Conservation (phyloP, 164 flowering plant genomes). For the Platanus orientalis region DNA sequence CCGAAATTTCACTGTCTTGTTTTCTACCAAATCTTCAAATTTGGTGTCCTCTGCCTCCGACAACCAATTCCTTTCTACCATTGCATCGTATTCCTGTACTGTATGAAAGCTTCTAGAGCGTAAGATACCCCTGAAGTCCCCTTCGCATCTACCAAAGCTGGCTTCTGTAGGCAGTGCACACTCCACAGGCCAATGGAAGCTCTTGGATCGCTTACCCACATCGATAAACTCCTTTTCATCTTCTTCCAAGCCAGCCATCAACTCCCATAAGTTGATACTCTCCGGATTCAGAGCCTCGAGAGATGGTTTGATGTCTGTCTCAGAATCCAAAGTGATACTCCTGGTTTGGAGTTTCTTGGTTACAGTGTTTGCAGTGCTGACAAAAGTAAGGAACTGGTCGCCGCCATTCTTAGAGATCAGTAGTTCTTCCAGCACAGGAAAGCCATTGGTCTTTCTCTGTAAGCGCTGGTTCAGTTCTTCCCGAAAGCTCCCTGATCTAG, state of each 20-base stretch:
- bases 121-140: background rate
- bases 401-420: constrained; percentile 14
- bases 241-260: constrained; percentile 27
- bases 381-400: constrained; percentile 22
- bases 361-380: constrained; percentile 16
- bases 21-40: background rate
- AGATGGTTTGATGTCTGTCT: background rate
- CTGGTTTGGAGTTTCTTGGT: constrained; percentile 13
- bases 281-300: background rate
- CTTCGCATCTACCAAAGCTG: background rate
- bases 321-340: background rate
- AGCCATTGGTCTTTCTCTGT: constrained; percentile 13
- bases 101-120: constrained; percentile 29
- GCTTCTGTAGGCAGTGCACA: background rate
- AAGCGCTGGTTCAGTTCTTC: constrained; percentile 20
- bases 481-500: constrained; percentile 21
- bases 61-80: constrained; percentile 9
- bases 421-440: constrained; percentile 14
- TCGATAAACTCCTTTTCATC: background rate
- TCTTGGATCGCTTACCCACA: constrained; percentile 10
- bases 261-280: constrained; percentile 22
- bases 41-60: background rate
- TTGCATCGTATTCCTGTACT: constrained; percentile 28
- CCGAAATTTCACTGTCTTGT: background rate
- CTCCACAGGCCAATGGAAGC: constrained; percentile 12